Evolutionary conservation across 2,329 filamentous ascomycete genomes (phyloP).

Genomic region (Sphaerostilbella broomeana): DNA sequence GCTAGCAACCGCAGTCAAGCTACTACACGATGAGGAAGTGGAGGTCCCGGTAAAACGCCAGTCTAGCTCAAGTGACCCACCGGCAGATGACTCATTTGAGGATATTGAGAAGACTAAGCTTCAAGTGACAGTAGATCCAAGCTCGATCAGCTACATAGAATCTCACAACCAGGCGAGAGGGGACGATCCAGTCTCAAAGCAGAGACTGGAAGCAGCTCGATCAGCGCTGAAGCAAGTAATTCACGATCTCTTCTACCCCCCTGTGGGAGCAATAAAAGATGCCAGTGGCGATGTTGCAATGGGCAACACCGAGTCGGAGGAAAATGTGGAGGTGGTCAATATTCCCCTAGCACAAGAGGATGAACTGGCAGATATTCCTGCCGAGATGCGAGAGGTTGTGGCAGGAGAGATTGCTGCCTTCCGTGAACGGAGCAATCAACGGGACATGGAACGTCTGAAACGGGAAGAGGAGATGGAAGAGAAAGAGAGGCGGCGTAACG

Average conservation of each 20-base stretch:
- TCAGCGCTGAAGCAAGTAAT: slow-evolving; percentile 62
- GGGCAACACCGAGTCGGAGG: slow-evolving; percentile 57
- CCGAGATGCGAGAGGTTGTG: slow-evolving; percentile 92
- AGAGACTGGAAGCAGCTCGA: slow-evolving; percentile 63
- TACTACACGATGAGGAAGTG: slow-evolving; percentile 75
- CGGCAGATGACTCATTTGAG: slow-evolving; percentile 38
- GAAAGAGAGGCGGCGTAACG: slow-evolving; percentile 69
- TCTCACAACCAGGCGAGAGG: slow-evolving; percentile 64
- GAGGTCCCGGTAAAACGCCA: slow-evolving; percentile 78
- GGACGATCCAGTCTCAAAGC: slow-evolving; percentile 57
- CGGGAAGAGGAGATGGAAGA: slow-evolving; percentile 91
- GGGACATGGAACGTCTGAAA: slow-evolving; percentile 80
- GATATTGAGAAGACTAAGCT: slow-evolving; percentile 64
- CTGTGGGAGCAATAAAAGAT: slow-evolving; percentile 42
- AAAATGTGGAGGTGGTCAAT: slow-evolving; percentile 77
- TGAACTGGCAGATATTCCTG: slow-evolving; percentile 89
- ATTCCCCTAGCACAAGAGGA: slow-evolving; percentile 85
- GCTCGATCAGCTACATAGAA: slow-evolving; percentile 77
- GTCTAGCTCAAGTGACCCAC: slow-evolving; percentile 39
- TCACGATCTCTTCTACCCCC: slow-evolving; percentile 65
- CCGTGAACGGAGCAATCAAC: slow-evolving; percentile 79
- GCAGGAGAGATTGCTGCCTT: slow-evolving; percentile 92
- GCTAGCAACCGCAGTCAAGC: slow-evolving; percentile 74
- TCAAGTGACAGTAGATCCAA: slow-evolving; percentile 71
- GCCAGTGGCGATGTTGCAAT: slow-evolving; percentile 62